Percentiles rank a stretch among this genome's conserved stretches.
Conservation (phyloP, 805 yeast genomes). For the Ogataea allantospora region DNA sequence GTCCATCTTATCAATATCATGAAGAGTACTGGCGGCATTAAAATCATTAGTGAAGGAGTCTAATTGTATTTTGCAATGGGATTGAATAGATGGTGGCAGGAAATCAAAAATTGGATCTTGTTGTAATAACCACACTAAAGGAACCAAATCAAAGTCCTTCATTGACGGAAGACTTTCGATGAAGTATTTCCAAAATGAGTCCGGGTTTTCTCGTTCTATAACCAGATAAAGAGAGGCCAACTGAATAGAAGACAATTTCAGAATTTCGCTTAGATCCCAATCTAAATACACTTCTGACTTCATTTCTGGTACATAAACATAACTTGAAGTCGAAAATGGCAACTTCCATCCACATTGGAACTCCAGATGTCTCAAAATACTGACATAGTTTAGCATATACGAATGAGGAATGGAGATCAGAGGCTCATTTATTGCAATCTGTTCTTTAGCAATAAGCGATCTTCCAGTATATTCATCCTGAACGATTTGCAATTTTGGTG, state of each 20-base stretch:
- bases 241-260: conserved; percentile 57
- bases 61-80: conserved; percentile 42
- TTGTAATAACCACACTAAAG: conserved; percentile 57
- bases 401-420: conserved; percentile 58
- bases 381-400: conserved; percentile 56
- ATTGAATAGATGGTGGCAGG: conserved; percentile 45
- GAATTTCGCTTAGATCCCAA: conserved; percentile 33
- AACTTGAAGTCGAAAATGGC: conserved; percentile 17
- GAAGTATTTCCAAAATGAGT: conserved; percentile 69
- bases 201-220: conserved; percentile 40
- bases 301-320: conserved; percentile 26
- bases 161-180: conserved; percentile 59
- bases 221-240: conserved; percentile 49
- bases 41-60: conserved; percentile 47
- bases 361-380: conserved; percentile 47
- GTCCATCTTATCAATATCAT: conserved; percentile 9
- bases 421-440: conserved; percentile 40
- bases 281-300: conserved; percentile 15
- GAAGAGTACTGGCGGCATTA: conserved; percentile 1
- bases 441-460: conserved; percentile 49
- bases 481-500: conserved; percentile 40
- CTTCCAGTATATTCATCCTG: conserved; percentile 55
- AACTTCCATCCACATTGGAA: conserved; percentile 31
- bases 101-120: conserved; percentile 30
- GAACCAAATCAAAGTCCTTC: conserved; percentile 53